phyloP scores from a whole-genome alignment of 805 yeast genomes.

The Maudiozyma turicensis region DNA sequence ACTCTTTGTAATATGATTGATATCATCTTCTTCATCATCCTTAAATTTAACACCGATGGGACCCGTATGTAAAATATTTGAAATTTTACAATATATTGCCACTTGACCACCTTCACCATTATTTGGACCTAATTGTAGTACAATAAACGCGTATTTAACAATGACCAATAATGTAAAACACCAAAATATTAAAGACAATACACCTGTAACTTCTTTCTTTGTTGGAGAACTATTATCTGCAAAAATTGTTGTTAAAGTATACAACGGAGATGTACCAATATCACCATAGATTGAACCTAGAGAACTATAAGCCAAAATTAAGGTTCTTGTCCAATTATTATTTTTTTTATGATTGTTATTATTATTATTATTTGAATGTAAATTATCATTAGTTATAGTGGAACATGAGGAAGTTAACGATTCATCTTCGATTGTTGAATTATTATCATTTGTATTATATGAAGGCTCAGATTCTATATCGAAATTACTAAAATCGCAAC shows the following conservation, averaged over 20 bases:
- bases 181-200: not conserved
- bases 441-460: too few relatives aligned
- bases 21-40: not conserved
- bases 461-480: not conserved
- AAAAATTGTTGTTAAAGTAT: not conserved
- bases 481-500: not conserved
- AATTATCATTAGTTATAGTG: not conserved
- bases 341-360: not conserved
- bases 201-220: not conserved
- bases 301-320: not conserved
- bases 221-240: not conserved
- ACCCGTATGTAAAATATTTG: not conserved
- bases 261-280: not conserved
- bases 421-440: not conserved
- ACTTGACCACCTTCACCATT: conserved; percentile 1
- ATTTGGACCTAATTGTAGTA: not conserved
- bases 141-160: not conserved
- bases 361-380: not conserved
- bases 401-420: not conserved
- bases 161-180: not conserved
- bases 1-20: not conserved
- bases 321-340: not conserved
- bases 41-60: not conserved
- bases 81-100: not conserved
- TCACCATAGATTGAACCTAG: not conserved